phyloP scores from a whole-genome alignment of 768 basidiomycete genomes.

The Mycena latifolia region DNA sequence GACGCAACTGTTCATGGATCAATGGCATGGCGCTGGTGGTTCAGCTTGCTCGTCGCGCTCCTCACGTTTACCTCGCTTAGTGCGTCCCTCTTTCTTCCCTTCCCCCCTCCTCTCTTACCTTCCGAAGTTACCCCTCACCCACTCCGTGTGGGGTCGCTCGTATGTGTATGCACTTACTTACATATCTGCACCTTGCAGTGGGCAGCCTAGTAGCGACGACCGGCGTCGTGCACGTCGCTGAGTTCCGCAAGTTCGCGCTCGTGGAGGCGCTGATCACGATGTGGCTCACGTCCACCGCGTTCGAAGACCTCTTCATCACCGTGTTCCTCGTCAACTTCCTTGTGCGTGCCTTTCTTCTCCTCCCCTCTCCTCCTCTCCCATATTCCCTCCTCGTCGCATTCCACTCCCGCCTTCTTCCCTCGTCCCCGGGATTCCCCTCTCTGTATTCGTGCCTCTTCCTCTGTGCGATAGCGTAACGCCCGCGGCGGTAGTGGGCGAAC shows the following conservation, averaged over 20 bases:
- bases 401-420: too few species aligned
- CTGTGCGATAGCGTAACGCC: too few species aligned
- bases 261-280: conserved; percentile 15
- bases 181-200: background rate
- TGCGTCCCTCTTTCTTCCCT: conserved; percentile 11
- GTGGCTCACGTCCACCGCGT: conserved; percentile 32
- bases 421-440: too few species aligned
- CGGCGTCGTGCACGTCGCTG: background rate
- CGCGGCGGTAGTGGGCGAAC: conserved; percentile 28
- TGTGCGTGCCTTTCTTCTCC: conserved; percentile 20
- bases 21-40: conserved; percentile 34
- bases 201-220: conserved; percentile 19
- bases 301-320: conserved; percentile 36
- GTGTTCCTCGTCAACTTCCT: conserved; percentile 33
- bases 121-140: too few species aligned
- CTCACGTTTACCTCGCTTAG: conserved; percentile 25
- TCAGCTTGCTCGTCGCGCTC: conserved; percentile 16
- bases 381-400: too few species aligned
- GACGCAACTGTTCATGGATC: conserved; percentile 32
- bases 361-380: background rate
- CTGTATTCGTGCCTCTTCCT: too few species aligned
- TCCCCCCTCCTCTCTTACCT: too few species aligned
- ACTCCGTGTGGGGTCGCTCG: too few species aligned
- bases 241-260: conserved; percentile 4
- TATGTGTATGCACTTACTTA: too few species aligned